These are phyloP conservation scores for Ceratocystis albifundus DNA, from an alignment of 2,329 filamentous ascomycete species.

Conservation along the genomic window DNA sequence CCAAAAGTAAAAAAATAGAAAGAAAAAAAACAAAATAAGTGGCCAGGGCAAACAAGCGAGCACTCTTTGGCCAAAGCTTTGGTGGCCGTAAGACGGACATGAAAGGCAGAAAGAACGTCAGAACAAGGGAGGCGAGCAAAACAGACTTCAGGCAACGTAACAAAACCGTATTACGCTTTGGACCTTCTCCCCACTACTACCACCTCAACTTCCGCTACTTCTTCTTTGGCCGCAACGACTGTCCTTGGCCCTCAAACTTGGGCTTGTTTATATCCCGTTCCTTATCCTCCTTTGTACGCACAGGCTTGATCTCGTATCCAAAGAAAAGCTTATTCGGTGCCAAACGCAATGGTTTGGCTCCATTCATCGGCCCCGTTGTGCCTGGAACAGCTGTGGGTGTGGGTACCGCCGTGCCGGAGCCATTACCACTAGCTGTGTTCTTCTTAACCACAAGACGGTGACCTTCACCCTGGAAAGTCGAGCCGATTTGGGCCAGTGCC, in stretches of 20 bases:
- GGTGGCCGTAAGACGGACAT: background rate
- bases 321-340: conserved; percentile 91
- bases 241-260: conserved; percentile 74
- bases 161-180: background rate
- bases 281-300: conserved; percentile 66
- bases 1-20: background rate
- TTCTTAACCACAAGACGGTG: conserved; percentile 66
- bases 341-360: conserved; percentile 69
- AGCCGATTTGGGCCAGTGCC: conserved; percentile 54
- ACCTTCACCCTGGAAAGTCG: conserved; percentile 69
- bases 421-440: conserved; percentile 61
- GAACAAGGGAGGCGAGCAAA: background rate
- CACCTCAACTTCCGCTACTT: conserved; percentile 42
- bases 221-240: conserved; percentile 57
- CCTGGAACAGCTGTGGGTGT: conserved; percentile 27
- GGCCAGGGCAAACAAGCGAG: too few species aligned
- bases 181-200: conserved; percentile 34
- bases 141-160: background rate
- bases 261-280: conserved; percentile 53
- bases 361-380: conserved; percentile 27
- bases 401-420: conserved; percentile 56
- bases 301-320: conserved; percentile 82
- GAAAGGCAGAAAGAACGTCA: background rate
- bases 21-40: background rate
- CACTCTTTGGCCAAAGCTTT: background rate